Evolutionary conservation across 2,329 filamentous ascomycete species (phyloP).

Genomic region (Chalara sp.): DNA sequence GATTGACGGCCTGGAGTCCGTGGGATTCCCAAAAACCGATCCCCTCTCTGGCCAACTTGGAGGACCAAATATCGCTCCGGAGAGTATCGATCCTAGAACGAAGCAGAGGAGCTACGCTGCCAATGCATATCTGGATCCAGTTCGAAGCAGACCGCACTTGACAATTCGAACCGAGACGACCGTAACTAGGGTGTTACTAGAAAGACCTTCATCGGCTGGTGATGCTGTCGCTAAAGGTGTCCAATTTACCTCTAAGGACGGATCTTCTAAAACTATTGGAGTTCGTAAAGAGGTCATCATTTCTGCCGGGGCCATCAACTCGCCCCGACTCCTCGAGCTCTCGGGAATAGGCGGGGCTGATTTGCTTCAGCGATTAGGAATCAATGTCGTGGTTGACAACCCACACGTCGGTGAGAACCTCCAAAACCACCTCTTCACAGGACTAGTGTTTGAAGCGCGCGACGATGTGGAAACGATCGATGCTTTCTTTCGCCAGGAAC

Average conservation of each 20-base stretch:
- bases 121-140: conserved; percentile 15
- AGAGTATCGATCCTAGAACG: too few species aligned
- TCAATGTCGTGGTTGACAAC: conserved; percentile 8
- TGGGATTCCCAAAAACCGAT: too few species aligned
- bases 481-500: neutral
- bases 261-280: conserved; percentile 11
- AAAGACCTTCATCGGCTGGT: neutral
- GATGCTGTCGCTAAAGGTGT: conserved; percentile 31
- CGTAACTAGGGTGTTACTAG: conserved; percentile 10
- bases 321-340: conserved; percentile 29
- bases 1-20: too few species aligned
- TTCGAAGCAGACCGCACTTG: conserved; percentile 9
- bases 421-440: conserved; percentile 6
- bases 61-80: too few species aligned
- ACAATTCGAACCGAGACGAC: conserved; percentile 12
- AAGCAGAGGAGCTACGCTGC: conserved; percentile 4
- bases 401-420: conserved; percentile 13
- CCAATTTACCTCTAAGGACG: conserved; percentile 12
- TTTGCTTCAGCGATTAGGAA: neutral
- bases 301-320: conserved; percentile 20
- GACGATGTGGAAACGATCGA: conserved; percentile 3
- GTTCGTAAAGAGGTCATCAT: conserved; percentile 26
- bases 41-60: too few species aligned
- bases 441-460: conserved; percentile 1
- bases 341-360: conserved; percentile 26